phyloP scores from a whole-genome alignment of 2,329 filamentous ascomycete species.

The Colletotrichum spaethianum region DNA sequence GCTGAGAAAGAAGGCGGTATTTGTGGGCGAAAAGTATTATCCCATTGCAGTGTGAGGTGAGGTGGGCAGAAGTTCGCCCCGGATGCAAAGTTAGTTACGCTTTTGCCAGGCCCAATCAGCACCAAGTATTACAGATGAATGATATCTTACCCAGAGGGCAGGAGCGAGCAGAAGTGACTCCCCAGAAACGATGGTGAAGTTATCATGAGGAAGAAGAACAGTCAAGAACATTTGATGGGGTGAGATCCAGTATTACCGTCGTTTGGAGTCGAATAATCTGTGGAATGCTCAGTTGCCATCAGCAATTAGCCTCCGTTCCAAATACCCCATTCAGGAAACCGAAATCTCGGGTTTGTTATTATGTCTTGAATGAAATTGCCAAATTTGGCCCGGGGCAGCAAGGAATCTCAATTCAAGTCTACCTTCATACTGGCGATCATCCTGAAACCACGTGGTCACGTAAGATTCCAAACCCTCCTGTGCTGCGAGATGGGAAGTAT shows the following conservation, averaged over 20 bases:
- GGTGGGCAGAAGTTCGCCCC: neutral
- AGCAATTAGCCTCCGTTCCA: slow-evolving; percentile 37
- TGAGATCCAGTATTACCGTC: neutral
- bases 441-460: slow-evolving; percentile 8
- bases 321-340: neutral
- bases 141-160: neutral
- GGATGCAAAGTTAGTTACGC: neutral
- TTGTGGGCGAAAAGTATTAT: neutral
- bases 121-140: neutral
- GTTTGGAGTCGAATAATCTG: neutral
- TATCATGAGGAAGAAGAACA: slow-evolving; percentile 3
- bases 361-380: slow-evolving; percentile 13
- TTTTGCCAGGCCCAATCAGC: neutral
- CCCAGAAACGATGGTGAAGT: neutral
- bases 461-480: no score
- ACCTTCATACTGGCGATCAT: neutral
- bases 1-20: neutral
- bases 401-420: neutral
- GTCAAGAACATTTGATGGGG: neutral
- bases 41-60: neutral
- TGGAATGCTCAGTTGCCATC: slow-evolving; percentile 30
- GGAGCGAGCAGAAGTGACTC: neutral
- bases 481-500: neutral
- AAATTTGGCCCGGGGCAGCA: neutral
- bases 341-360: slow-evolving; percentile 11